Conservation (phyloP, 2,329 filamentous ascomycete species). For the Lecanicillium sp. region DNA sequence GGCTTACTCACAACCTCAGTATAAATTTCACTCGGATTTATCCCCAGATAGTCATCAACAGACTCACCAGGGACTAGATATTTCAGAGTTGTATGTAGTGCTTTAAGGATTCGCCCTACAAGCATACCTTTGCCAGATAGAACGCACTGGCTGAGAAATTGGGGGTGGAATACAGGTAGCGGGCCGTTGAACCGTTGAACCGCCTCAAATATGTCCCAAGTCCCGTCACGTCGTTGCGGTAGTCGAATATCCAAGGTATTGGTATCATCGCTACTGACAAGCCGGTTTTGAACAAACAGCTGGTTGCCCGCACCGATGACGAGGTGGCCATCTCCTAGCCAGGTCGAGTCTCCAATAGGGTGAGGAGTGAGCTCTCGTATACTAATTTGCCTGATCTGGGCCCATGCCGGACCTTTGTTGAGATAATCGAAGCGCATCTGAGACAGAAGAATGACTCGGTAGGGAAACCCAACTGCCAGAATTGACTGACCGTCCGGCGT, state of each 20-base stretch:
- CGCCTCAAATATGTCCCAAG: conserved; percentile 70
- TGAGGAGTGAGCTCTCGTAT: conserved; percentile 79
- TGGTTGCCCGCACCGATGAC: conserved; percentile 89
- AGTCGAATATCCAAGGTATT: conserved; percentile 48
- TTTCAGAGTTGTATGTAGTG: conserved; percentile 69
- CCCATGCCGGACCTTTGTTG: conserved; percentile 84
- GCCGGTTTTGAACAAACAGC: conserved; percentile 75
- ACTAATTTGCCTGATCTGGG: conserved; percentile 72
- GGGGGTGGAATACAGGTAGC: conserved; percentile 85
- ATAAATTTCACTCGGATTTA: conserved; percentile 57
- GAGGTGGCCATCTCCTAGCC: conserved; percentile 78
- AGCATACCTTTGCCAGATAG: conserved; percentile 67
- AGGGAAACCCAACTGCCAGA: conserved; percentile 86
- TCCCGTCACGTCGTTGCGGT: conserved; percentile 41
- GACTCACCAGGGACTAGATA: conserved; percentile 76
- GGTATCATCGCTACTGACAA: conserved; percentile 58
- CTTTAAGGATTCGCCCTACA: conserved; percentile 67
- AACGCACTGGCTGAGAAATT: conserved; percentile 82
- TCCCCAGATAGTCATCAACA: conserved; percentile 70
- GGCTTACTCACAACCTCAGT: conserved; percentile 20
- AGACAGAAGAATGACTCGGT: conserved; percentile 72
- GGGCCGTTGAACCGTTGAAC: conserved; percentile 82
- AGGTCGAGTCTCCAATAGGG: conserved; percentile 87
- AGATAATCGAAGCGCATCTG: conserved; percentile 91
- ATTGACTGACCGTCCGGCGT: conserved; percentile 86